Evolutionary conservation across 2,329 filamentous ascomycete species (phyloP), one percentile per base, ranked within the genome.

Genomic region (Chaetomiaceae sp.): DNA sequence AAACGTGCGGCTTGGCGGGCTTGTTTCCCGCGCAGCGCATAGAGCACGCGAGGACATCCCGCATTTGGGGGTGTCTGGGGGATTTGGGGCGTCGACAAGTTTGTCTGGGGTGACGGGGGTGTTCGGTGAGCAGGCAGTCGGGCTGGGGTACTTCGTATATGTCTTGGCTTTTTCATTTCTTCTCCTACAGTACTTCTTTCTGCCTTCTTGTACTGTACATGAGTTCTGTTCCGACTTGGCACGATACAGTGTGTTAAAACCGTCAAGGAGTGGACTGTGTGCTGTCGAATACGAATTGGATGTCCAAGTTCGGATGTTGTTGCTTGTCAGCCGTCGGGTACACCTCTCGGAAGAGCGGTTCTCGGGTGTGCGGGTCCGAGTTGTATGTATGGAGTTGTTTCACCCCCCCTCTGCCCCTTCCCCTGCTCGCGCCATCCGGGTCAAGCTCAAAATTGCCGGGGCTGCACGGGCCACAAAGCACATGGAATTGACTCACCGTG

Each of bases 41-140:
- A 23, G 40, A 33, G 20, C 51, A 53, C 45, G 45, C 45, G 51
- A 53, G 18, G 18, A 44, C n/a, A 53, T 53, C 45, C 51, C 51
- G 38, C 51, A 48, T 53, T 44, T 33, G n/a, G n/a, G n/a, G n/a
- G 33, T 45, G 38, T 33, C 6, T 20, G 10, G 10, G 25, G 2
- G n/a, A n/a, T n/a, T n/a, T n/a, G n/a, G n/a, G 44, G 44, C 38
- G 38, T 23, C 36, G 9, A 16, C n/a, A 13, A 11, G 42, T 21
- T 16, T 33, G 9, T 27, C 5, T 27, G 9, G 21, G 30, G 18
- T 20, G n/a, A 29, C 44, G 23, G 23, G 44, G 51, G 32, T 37
- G 21, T 37, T 47, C 43, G 37, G 36, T 48, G 50, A 53, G 18
- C 21, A 20, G 11, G 20, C 20, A 14, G 37, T 5, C 18, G n/a